A percentile compares a stretch with the other conserved stretches of the same genome.
phyloP scores from a whole-genome alignment of 176 grass and related monocot species.

The Thalia dealbata region DNA sequence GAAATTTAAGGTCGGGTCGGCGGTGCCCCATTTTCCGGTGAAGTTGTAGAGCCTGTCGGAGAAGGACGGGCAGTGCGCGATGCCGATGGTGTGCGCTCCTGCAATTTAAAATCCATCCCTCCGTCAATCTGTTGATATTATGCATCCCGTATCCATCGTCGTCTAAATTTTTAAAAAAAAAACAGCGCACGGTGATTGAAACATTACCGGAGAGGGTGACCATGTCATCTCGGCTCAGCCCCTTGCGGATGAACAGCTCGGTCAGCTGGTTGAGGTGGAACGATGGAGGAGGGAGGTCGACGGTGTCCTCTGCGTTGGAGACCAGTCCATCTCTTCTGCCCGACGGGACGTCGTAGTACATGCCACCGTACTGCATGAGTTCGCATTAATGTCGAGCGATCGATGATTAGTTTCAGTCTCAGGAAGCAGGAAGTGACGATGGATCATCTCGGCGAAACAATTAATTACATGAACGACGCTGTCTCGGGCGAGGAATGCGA shows the following conservation, averaged over 20 bases:
- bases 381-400: too few relatives aligned
- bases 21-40: conserved; percentile 17
- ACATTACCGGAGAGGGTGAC: conserved; percentile 56
- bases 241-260: conserved; percentile 53
- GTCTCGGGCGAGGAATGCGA: conserved; percentile 62
- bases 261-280: conserved; percentile 43
- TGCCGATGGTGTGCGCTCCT: conserved; percentile 83
- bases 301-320: conserved; percentile 42
- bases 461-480: conserved; percentile 16
- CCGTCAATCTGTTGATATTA: background rate
- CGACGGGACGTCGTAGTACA: conserved; percentile 54
- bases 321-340: conserved; percentile 54
- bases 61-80: conserved; percentile 78
- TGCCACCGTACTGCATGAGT: conserved; percentile 43
- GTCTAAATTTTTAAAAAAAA: background rate
- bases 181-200: background rate
- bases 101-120: background rate
- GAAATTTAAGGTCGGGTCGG: conserved; percentile 59
- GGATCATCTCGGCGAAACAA: too few relatives aligned
- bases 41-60: conserved; percentile 43
- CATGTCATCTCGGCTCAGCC: conserved; percentile 54
- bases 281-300: conserved; percentile 56
- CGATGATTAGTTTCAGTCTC: too few relatives aligned
- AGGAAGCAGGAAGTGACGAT: too few relatives aligned
- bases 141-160: background rate